Conservation (phyloP, 2,329 filamentous ascomycete species). For the Scolecobasidium constrictum region DNA sequence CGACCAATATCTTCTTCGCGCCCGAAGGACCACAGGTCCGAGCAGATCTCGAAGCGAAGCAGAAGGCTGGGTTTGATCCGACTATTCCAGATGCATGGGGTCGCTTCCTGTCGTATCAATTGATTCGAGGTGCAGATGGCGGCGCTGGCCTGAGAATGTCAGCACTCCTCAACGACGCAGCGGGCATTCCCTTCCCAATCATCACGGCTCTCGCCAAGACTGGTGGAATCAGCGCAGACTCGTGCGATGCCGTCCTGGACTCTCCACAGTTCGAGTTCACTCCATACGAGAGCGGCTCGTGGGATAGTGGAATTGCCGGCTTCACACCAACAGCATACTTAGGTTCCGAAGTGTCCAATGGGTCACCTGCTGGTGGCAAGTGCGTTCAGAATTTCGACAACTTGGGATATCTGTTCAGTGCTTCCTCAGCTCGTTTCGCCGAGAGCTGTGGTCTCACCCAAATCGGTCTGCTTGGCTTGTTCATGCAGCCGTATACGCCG, state of each 20-base stretch:
- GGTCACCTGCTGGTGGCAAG: conserved; percentile 30
- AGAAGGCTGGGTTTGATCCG: conserved; percentile 25
- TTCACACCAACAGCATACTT: conserved; percentile 51
- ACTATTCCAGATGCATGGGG: conserved; percentile 33
- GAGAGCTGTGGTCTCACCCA: conserved; percentile 16
- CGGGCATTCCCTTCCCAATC: conserved; percentile 33
- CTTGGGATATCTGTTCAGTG: conserved; percentile 36
- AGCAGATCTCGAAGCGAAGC: conserved; percentile 25
- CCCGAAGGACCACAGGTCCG: conserved; percentile 21
- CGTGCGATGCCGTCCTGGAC: conserved; percentile 33
- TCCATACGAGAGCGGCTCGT: conserved; percentile 56
- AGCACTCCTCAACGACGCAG: conserved; percentile 28
- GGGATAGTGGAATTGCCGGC: conserved; percentile 47
- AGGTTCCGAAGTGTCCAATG: conserved; percentile 46
- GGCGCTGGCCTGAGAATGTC: conserved; percentile 26
- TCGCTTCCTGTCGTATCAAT: conserved; percentile 28
- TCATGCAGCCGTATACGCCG: conserved; percentile 15
- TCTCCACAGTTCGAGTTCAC: conserved; percentile 55
- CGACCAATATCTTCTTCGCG: conserved; percentile 20
- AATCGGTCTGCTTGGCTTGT: conserved; percentile 11
- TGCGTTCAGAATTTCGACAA: conserved; percentile 39
- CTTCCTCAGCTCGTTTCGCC: conserved; percentile 32
- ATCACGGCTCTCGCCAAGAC: conserved; percentile 29
- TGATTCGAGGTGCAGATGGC: conserved; percentile 27
- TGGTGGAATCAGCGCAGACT: conserved; percentile 15